Conservation (phyloP, 495 filamentous ascomycete species). For the Podospora comata region DNA sequence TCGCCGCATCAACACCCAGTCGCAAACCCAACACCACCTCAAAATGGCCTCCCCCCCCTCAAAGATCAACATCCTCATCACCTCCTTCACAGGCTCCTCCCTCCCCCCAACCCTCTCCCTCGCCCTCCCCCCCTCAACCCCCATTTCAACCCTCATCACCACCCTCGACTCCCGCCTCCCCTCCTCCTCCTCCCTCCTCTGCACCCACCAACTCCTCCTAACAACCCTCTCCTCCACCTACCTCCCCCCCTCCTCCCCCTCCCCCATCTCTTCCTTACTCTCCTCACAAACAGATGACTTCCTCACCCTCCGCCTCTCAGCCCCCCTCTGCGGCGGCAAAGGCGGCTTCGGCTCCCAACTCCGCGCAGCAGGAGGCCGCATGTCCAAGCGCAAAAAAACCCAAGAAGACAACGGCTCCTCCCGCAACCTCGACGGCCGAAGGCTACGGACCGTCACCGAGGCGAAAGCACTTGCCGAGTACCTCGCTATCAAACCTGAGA, state of each 20-base stretch:
- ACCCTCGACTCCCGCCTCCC: constrained; percentile 65
- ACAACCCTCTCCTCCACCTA: constrained; percentile 78
- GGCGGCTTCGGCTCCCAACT: constrained; percentile 97
- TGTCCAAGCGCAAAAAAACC: constrained; percentile 89
- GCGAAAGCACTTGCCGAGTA: constrained; percentile 95
- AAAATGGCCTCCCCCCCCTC: constrained; percentile 37
- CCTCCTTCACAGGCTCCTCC: constrained; percentile 76
- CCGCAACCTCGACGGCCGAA: constrained; percentile 87
- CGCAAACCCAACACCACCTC: background rate
- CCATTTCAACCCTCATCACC: constrained; percentile 62
- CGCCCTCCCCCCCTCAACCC: constrained; percentile 61
- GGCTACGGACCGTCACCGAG: constrained; percentile 86
- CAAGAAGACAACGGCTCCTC: constrained; percentile 82
- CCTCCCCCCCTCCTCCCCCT: constrained; percentile 47
- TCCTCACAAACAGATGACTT: constrained; percentile 47
- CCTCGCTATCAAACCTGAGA: constrained; percentile 90
- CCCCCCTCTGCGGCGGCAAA: constrained; percentile 81
- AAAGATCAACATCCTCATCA: constrained; percentile 74
- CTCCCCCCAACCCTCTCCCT: constrained; percentile 75
- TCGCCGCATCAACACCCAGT: background rate
- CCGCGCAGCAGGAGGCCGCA: constrained; percentile 92
- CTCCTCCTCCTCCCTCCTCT: constrained; percentile 13
- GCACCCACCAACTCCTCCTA: constrained; percentile 59
- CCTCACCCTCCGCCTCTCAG: constrained; percentile 74
- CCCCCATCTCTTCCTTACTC: constrained; percentile 54